Evolutionary conservation across 2,329 filamentous ascomycete genomes (phyloP).

Genomic region (Pseudocercospora macadamiae): DNA sequence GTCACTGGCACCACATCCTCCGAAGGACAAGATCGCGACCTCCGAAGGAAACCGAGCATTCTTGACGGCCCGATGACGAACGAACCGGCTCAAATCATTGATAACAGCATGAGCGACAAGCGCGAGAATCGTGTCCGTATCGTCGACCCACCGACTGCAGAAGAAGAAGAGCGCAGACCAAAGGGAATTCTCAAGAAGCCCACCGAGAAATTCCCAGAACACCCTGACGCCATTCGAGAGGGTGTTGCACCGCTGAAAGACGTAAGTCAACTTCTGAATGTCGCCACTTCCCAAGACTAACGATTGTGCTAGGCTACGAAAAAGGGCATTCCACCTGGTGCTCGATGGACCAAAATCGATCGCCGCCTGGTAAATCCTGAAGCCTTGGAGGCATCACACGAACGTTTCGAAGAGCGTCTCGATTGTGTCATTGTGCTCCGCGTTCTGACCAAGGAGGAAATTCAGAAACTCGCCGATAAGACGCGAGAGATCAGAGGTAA

Average conservation of each 20-base stretch:
- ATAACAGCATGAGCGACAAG: constrained; percentile 38
- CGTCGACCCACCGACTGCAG: constrained; percentile 69
- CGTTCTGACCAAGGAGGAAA: constrained; percentile 85
- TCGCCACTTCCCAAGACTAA: constrained; percentile 11
- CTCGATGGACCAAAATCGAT: constrained; percentile 92
- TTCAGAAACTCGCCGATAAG: constrained; percentile 80
- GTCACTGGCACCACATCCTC: constrained; percentile 12
- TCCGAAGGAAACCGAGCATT: constrained; percentile 35
- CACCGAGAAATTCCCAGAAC: constrained; percentile 81
- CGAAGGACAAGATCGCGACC: constrained; percentile 15
- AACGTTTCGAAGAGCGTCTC: constrained; percentile 87
- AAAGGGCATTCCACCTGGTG: constrained; percentile 60
- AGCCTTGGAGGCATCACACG: constrained; percentile 81
- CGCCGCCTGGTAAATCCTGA: constrained; percentile 87
- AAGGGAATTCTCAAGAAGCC: constrained; percentile 87
- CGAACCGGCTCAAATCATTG: constrained; percentile 38
- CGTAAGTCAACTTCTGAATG: constrained; percentile 31
- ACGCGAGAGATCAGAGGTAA: constrained; percentile 75
- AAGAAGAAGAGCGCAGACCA: constrained; percentile 69
- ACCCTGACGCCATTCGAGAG: constrained; percentile 79
- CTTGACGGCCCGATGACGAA: constrained; percentile 36
- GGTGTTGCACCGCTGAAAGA: constrained; percentile 94
- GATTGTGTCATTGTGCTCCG: constrained; percentile 92
- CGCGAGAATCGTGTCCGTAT: constrained; percentile 54
- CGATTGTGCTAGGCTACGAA: constrained; percentile 34